These are phyloP conservation scores for Kwoniella europaea DNA, from an alignment of 768 basidiomycete genomes.

Conservation along the genomic window DNA sequence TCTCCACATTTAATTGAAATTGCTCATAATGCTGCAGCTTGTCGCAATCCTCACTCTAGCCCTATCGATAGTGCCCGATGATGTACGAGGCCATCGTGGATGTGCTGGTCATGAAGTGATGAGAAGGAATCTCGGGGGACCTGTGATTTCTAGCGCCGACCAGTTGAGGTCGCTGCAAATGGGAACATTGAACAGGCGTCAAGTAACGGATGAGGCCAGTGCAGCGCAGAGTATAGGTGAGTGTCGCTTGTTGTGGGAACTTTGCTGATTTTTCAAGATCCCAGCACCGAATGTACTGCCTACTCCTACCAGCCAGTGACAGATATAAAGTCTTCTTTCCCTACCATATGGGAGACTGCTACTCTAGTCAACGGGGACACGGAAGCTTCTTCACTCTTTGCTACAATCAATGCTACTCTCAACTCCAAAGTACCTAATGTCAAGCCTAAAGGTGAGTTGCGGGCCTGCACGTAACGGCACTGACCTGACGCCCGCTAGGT, in stretches of 20 bases:
- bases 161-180: constrained; percentile 14
- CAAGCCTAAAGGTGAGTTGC: constrained; percentile 39
- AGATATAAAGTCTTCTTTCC: constrained; percentile 39
- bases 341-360: constrained; percentile 52
- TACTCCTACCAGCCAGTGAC: constrained; percentile 54
- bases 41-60: background rate
- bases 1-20: background rate
- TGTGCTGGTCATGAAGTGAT: constrained; percentile 47
- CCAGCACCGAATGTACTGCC: constrained; percentile 46
- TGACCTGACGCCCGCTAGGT: background rate
- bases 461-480: constrained; percentile 7
- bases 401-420: constrained; percentile 49
- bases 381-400: constrained; percentile 49
- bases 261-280: constrained; percentile 29
- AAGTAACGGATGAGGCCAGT: constrained; percentile 34
- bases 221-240: constrained; percentile 37
- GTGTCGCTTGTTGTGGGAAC: constrained; percentile 1
- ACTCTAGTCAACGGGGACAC: constrained; percentile 53
- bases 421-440: constrained; percentile 50
- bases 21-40: constrained; percentile 1
- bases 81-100: constrained; percentile 29
- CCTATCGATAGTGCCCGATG: background rate
- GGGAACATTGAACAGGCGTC: background rate
- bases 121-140: constrained; percentile 42
- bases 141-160: constrained; percentile 1